phyloP scores from a whole-genome alignment of 345 rosid species.

The Sonneratia alba region DNA sequence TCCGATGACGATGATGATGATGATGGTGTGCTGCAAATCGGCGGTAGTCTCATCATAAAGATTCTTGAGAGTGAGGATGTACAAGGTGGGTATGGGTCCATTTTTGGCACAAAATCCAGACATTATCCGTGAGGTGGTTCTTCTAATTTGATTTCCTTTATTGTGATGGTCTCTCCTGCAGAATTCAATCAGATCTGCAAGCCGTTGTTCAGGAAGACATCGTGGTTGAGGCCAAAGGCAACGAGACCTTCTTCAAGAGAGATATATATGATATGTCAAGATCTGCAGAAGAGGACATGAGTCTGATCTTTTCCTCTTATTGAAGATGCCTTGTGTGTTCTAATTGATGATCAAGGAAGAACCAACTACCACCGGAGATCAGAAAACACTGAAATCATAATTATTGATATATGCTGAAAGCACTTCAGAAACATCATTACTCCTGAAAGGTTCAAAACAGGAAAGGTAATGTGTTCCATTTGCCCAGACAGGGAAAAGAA shows the following conservation, averaged over 20 bases:
- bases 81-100: conserved; percentile 36
- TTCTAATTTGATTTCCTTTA: neutral
- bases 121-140: neutral
- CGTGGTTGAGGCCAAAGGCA: conserved; percentile 93
- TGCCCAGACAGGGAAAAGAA: too few relatives aligned
- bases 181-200: conserved; percentile 65
- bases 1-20: conserved; percentile 20
- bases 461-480: too few relatives aligned
- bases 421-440: too few relatives aligned
- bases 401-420: too few relatives aligned
- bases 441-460: too few relatives aligned
- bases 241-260: conserved; percentile 90
- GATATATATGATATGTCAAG: conserved; percentile 81
- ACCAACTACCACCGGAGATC: too few relatives aligned
- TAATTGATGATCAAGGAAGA: too few relatives aligned
- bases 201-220: conserved; percentile 68
- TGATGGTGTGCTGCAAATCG: conserved; percentile 43
- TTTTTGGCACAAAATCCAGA: neutral
- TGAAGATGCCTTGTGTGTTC: too few relatives aligned
- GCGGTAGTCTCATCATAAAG: conserved; percentile 83
- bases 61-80: conserved; percentile 85
- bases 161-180: conserved; percentile 23
- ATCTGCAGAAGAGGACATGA: conserved; percentile 18
- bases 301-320: neutral
- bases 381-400: too few relatives aligned